Conservation (phyloP, 2,329 filamentous ascomycete species). For the Harringtonia aguacate region DNA sequence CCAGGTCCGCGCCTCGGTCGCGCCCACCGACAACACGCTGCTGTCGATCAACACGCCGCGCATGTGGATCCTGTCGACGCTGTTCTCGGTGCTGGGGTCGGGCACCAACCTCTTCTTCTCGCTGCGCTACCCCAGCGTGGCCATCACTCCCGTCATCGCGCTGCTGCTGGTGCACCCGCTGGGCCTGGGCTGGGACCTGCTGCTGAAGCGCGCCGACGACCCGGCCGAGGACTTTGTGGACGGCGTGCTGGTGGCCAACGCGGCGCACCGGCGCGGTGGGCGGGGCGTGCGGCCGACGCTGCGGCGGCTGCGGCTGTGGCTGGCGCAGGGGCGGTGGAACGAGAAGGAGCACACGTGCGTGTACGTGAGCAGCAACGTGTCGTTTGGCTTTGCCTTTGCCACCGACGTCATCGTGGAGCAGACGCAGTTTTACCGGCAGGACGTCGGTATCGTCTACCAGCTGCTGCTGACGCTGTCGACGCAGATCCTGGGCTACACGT, state of each 20-base stretch:
- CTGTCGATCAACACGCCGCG: conserved; percentile 81
- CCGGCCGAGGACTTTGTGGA: conserved; percentile 36
- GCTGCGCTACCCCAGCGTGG: conserved; percentile 79
- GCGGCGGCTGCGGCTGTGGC: conserved; percentile 59
- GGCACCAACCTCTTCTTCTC: conserved; percentile 85
- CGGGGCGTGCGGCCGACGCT: conserved; percentile 11
- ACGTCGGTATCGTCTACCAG: conserved; percentile 67
- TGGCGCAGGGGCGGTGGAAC: conserved; percentile 74
- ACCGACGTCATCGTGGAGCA: conserved; percentile 88
- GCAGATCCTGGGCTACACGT: conserved; percentile 77
- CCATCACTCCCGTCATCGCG: conserved; percentile 81
- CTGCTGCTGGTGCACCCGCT: conserved; percentile 76
- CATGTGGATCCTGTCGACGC: conserved; percentile 73
- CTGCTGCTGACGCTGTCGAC: conserved; percentile 75
- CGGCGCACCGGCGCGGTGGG: conserved; percentile 6
- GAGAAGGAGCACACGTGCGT: conserved; percentile 84
- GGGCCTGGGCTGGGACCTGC: conserved; percentile 66
- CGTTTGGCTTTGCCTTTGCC: conserved; percentile 81
- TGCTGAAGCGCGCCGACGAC: conserved; percentile 55
- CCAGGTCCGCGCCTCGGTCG: conserved; percentile 70
- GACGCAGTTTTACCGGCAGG: conserved; percentile 78
- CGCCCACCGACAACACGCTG: conserved; percentile 61
- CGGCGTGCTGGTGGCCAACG: conserved; percentile 20
- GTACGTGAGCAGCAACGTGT: conserved; percentile 82
- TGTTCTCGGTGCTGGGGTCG: conserved; percentile 73